Evolutionary conservation across 2,329 filamentous ascomycete genomes (phyloP).

Genomic region (Aspergillus puulaauensis): DNA sequence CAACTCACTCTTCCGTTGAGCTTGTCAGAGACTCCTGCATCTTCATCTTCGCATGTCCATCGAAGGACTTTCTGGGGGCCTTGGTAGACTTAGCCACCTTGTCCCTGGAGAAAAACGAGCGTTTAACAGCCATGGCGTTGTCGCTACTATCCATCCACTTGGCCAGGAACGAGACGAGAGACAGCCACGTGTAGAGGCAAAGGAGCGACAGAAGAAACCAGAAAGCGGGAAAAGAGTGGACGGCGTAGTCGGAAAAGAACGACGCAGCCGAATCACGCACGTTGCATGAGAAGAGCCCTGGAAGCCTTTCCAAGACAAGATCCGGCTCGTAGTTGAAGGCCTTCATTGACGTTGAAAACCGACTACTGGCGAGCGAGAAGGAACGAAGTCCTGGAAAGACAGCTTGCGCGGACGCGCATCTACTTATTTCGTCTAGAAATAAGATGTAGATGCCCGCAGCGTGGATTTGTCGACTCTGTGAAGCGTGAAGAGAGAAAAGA

Average conservation of each 20-base stretch:
- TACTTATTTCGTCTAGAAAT: slow-evolving; percentile 17
- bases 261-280: slow-evolving; percentile 54
- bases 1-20: slow-evolving; percentile 43
- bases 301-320: slow-evolving; percentile 49
- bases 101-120: slow-evolving; percentile 80
- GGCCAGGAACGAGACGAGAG: slow-evolving; percentile 41
- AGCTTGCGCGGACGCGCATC: slow-evolving; percentile 52
- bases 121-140: slow-evolving; percentile 77
- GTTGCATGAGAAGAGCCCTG: slow-evolving; percentile 51
- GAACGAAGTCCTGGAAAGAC: slow-evolving; percentile 26
- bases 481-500: slow-evolving; percentile 44
- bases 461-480: slow-evolving; percentile 40
- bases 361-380: slow-evolving; percentile 20
- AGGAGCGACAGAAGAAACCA: slow-evolving; percentile 34
- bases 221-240: slow-evolving; percentile 42
- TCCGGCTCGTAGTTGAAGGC: slow-evolving; percentile 27
- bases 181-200: slow-evolving; percentile 50
- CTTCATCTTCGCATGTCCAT: slow-evolving; percentile 81
- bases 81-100: slow-evolving; percentile 86
- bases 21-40: slow-evolving; percentile 78
- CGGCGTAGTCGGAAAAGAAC: slow-evolving; percentile 35
- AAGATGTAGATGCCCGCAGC: slow-evolving; percentile 21
- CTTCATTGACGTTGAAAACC: slow-evolving; percentile 23
- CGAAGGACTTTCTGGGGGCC: slow-evolving; percentile 70
- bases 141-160: slow-evolving; percentile 24